Evolutionary conservation across 208 protist species (phyloP).

Genomic region (Trypanosomatidae sp.): DNA sequence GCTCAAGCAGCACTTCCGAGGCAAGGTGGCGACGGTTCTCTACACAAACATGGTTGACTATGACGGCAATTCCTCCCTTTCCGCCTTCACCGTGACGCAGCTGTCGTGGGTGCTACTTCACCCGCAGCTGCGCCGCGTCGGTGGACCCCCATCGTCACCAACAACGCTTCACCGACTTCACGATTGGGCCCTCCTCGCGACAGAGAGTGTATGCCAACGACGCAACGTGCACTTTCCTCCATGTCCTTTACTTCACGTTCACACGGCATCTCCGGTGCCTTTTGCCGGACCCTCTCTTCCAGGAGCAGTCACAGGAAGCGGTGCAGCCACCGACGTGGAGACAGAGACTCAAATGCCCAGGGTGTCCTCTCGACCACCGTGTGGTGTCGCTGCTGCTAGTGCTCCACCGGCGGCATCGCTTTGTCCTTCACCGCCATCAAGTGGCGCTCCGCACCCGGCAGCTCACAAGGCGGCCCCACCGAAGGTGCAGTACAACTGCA

Average conservation of each 20-base stretch:
- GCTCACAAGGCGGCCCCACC: background rate
- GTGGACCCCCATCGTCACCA: background rate
- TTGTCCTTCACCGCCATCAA: background rate
- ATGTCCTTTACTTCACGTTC: slow-evolving; percentile 10
- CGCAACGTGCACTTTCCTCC: slow-evolving; percentile 10
- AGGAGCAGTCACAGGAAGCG: background rate
- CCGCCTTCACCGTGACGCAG: slow-evolving; percentile 28
- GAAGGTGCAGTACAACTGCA: slow-evolving; percentile 22
- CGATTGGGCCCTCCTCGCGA: slow-evolving; percentile 14
- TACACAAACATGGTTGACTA: slow-evolving; percentile 54
- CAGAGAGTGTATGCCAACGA: slow-evolving; percentile 7
- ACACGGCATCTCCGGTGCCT: slow-evolving; percentile 15
- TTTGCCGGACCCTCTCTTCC: background rate
- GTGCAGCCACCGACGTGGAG: background rate
- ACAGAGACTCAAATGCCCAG: background rate
- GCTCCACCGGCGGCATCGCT: background rate
- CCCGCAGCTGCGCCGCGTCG: slow-evolving; percentile 31
- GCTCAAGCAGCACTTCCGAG: slow-evolving; percentile 55
- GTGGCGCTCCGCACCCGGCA: background rate
- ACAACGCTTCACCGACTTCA: slow-evolving; percentile 5
- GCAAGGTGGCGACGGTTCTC: slow-evolving; percentile 40
- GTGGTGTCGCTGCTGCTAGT: background rate
- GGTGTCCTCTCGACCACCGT: background rate
- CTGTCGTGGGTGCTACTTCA: slow-evolving; percentile 54
- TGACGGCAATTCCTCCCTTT: slow-evolving; percentile 30